Conservation (phyloP, 345 rosid species). For the Isatis tinctoria region DNA sequence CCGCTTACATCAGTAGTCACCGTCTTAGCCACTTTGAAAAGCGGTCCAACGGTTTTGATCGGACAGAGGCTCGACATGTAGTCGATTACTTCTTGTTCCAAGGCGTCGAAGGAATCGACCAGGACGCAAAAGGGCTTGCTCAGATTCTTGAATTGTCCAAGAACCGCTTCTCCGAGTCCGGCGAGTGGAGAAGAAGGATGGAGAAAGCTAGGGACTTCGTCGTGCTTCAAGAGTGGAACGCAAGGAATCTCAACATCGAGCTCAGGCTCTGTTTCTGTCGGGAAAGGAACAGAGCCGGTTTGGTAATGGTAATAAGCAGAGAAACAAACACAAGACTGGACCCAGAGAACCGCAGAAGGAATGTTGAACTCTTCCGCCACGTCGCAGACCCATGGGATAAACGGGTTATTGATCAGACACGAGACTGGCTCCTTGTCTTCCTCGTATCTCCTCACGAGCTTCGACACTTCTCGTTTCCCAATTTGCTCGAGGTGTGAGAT, state of each 20-base stretch:
- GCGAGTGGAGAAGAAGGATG: constrained; percentile 46
- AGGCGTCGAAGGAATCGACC: constrained; percentile 62
- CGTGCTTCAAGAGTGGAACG: constrained; percentile 56
- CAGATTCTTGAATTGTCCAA: constrained; percentile 53
- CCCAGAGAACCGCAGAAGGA: constrained; percentile 83
- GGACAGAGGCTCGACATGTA: constrained; percentile 57
- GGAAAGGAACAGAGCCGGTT: constrained; percentile 48
- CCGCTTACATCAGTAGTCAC: constrained; percentile 33
- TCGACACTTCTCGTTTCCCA: constrained; percentile 41
- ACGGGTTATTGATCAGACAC: constrained; percentile 71
- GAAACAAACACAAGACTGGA: constrained; percentile 75
- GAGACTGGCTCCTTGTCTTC: constrained; percentile 48
- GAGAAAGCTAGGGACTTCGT: constrained; percentile 73
- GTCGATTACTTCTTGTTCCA: constrained; percentile 58
- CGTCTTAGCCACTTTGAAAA: constrained; percentile 48
- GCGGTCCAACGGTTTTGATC: constrained; percentile 64
- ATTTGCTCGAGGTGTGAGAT: constrained; percentile 44
- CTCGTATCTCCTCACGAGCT: constrained; percentile 37
- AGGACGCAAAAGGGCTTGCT: constrained; percentile 54
- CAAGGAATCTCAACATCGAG: constrained; percentile 59
- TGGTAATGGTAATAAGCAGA: constrained; percentile 59
- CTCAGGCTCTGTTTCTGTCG: constrained; percentile 44
- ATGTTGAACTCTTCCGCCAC: constrained; percentile 57
- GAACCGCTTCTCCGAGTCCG: constrained; percentile 38
- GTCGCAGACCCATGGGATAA: constrained; percentile 75